Evolutionary conservation across 2,329 filamentous ascomycete genomes (phyloP), one percentile per base, ranked within the genome.

Genomic region (Grosmannia huntii): DNA sequence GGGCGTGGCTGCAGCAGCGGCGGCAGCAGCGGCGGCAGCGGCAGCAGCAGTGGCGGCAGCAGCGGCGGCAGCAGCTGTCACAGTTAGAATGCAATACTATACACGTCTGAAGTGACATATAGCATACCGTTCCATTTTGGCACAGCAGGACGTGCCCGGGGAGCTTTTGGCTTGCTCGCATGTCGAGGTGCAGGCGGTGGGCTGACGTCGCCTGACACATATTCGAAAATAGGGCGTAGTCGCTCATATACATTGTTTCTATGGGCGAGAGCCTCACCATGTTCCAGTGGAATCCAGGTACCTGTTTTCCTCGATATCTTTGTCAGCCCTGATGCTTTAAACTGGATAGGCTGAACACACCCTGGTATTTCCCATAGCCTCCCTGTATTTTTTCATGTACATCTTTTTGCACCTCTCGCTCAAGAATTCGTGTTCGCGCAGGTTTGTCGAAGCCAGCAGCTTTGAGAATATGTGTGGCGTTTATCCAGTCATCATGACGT

Each of bases 381-480:
- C 92, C 94, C 70, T 99, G 94, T 6, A 99, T 91, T 75, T 99
- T 99, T 74, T 97, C 94, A 69, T 99, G 94, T 5, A 87, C 80
- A 50, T 95, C 92, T 71, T 96, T 96, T 68, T 99, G 94, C 9
- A 99, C 92, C 68, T 99, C 94, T 64, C 94, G 83, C 74, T 99
- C 94, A 5, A 99, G 80, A 59, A 99, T 97, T 62, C 94, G 83
- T 48, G 94, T 99, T 69, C 94, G 81, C 14, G 92, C 90, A 3
- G 94, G 94, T 72, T 99, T 99, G 72, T 99, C 94, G 68, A 96
- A 96, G 58, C 92, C 92, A 62, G 94, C 94, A 48, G 95, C 90
- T 69, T 99, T 99, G 54, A 99, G 76, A 60, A 99, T 97, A 69
- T 99, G 94, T 57, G 94, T 99, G n/a, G 94, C 94, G 77, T 99